Base-by-base conservation (phyloP, 306 rosid genomes). In the Herpetospermum pedunculosum region DNA sequence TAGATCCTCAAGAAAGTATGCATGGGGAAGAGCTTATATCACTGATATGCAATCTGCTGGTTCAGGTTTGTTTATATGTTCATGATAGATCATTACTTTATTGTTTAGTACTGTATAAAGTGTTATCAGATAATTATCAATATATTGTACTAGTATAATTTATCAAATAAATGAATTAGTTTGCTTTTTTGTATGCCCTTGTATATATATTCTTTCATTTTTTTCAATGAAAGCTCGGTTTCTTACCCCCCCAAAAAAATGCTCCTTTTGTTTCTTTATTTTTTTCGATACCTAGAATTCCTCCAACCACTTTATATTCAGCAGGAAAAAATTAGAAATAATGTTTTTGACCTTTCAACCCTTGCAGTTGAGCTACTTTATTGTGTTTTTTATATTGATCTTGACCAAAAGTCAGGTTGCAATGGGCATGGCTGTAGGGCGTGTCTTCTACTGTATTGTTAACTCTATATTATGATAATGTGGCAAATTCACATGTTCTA, bases 11-110 rank as follows among this genome's bases (percentile, higher is more conserved):
- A 82, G 99, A 95, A 85, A 77, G 80, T 71, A 84, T 86, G 90
- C 85, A 89, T 65, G 97, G 96, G n/a, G 97, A 92, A 81, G 99
- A 95, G 84, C 88, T 92, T 73, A 87, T 95, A 62, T 83, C 96
- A 74, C 74, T 92, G 81, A 81, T 74, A 30, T 82, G 97, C 83
- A 87, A 88, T 81, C 72, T 80, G 37, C 86, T 95, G 86, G 83
- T 92, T 78, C 96, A 95, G 96, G 99, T 95, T 81, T 80, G 75
- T 47, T 26, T 70, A 47, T 70, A 70, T 44, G 28, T 44, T 70
- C 58, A 46, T 70, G 37, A 68, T 43, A 15, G 50, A 67, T 43
- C 12, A 25, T 28, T 67, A 13, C 29, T 21, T 68, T 26, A 46
- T 70, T 70, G 54, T 70, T 47, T 8, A 16, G 58, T 70, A 43